Conservation (phyloP, 2,329 filamentous ascomycete genomes). For the Rosellinia necatrix region DNA sequence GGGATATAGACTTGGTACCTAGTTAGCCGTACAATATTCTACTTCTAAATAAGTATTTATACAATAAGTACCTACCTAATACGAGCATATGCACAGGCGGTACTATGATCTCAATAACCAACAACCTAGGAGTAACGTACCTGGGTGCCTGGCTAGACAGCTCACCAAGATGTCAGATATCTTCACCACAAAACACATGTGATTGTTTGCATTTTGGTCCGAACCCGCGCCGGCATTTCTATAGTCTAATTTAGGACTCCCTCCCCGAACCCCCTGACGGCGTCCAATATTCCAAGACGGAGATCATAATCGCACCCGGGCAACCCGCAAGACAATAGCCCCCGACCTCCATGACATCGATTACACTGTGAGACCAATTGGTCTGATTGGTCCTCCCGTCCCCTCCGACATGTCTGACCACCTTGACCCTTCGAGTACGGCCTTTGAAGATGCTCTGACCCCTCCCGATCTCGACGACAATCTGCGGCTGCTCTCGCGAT, state of each 20-base stretch:
- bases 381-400: too few species aligned
- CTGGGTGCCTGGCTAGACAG: not conserved
- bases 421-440: conserved; percentile 45
- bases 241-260: not conserved
- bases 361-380: conserved; percentile 29
- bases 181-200: conserved; percentile 21
- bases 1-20: too few species aligned
- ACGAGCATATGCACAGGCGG: too few species aligned
- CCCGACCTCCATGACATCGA: conserved; percentile 30
- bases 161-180: not conserved
- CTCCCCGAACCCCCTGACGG: not conserved
- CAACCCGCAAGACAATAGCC: not conserved
- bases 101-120: too few species aligned
- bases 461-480: conserved; percentile 42
- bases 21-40: too few species aligned
- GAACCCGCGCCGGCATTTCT: conserved; percentile 4
- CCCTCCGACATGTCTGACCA: conserved; percentile 54
- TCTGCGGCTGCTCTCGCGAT: conserved; percentile 60
- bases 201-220: conserved; percentile 4
- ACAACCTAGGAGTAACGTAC: not conserved
- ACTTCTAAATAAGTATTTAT: too few species aligned
- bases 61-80: not conserved
- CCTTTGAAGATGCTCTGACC: conserved; percentile 32
- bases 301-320: conserved; percentile 21
- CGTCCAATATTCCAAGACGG: not conserved